A percentile compares a stretch with the other conserved stretches of the same genome.
These are phyloP conservation scores for Fusarium tupiense DNA, from an alignment of 2,329 filamentous ascomycete species.

Conservation along the genomic window DNA sequence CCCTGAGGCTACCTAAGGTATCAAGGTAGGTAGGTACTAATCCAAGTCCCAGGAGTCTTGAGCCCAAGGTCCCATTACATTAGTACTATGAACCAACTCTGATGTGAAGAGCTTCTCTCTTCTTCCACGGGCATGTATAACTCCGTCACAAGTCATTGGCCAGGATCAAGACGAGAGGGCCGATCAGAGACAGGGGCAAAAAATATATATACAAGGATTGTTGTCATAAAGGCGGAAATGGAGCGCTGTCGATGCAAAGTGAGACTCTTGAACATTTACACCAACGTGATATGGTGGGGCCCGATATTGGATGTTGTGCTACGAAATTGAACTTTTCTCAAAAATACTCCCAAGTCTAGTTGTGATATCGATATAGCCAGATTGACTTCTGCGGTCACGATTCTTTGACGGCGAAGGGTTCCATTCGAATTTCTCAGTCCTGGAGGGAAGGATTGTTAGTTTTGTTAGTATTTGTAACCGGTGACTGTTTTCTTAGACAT, in stretches of 20 bases:
- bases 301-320: neutral
- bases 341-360: neutral
- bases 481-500: constrained; percentile 3
- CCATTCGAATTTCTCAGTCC: neutral
- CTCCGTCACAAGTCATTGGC: constrained; percentile 17
- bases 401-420: neutral
- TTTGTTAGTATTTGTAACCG: neutral
- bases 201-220: constrained; percentile 20
- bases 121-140: neutral
- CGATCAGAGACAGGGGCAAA: constrained; percentile 35
- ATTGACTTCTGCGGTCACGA: neutral
- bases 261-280: constrained; percentile 10
- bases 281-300: neutral
- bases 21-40: neutral
- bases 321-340: neutral
- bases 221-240: constrained; percentile 26
- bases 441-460: neutral
- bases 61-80: neutral
- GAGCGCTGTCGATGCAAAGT: constrained; percentile 30
- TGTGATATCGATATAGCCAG: neutral
- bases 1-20: neutral
- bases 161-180: constrained; percentile 4
- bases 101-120: neutral
- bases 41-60: constrained; percentile 6
- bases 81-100: neutral